Base-by-base conservation (phyloP, 805 yeast genomes). In the Kuraishia borneana region DNA sequence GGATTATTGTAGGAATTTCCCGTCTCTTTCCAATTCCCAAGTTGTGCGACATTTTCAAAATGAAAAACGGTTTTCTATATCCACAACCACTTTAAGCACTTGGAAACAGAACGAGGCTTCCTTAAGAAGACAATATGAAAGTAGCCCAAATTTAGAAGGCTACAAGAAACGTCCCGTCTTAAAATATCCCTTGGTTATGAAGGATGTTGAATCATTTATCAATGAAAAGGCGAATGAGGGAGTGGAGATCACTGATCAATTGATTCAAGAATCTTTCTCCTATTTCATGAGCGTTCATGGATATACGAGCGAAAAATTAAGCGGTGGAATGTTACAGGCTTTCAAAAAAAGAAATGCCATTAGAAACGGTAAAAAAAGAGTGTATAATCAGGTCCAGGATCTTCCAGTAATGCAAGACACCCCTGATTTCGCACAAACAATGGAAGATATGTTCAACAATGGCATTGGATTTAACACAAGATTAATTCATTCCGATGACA, bases 401-500 rank as follows among this genome's bases (percentile, higher is more conserved):
- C 10, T 21, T 7, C n/a, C n/a, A n/a, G n/a, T n/a, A n/a, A 21
- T 7, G 7, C 7, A 8, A 10, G 23, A 21, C 10, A 21, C 23
- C 10, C 23, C 23, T 8, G 2, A 32, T 14, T 22, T 21, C 17
- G 13, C 18, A 10, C 29, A 18, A 17, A 41, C 47, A 14, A 43
- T 51, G 33, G 53, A 53, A 21, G 54, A 48, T 2, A 50, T 55
- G 3, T 52, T 55, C 33, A 49, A 36, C 32, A 45, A 25, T 39
- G 29, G 45, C 36, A 9, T 58, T 26, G 63, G 63, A 7, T 58
- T 58, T 39, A 58, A 50, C 31, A 58, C 63, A 1, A 44, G 54
- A 27, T 40, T 58, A 25, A 56, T 58, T 28, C 63, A 58, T 28
- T 51, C 60, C 0, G 62, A 56, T 36, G 62, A 58, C 36, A 44